Evolutionary conservation across 2,329 filamentous ascomycete genomes (phyloP).

Genomic region (Colletotrichum chlorophyti): DNA sequence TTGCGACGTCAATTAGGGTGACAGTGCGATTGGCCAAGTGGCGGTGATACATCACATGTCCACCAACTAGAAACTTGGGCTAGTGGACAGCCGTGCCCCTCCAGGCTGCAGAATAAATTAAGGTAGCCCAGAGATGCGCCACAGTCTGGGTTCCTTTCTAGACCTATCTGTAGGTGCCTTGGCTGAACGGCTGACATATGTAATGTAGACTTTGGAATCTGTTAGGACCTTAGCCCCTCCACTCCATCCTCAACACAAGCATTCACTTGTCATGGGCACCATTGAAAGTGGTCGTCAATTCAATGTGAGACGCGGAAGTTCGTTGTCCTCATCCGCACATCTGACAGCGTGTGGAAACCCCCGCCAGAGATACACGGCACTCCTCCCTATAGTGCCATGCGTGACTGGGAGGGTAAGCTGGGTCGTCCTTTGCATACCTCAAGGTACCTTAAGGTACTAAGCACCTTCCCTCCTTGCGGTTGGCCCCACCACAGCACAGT

Average conservation of each 20-base stretch:
- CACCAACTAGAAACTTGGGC: constrained; percentile 7
- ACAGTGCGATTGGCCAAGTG: constrained; percentile 5
- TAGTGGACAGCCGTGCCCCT: constrained; percentile 9
- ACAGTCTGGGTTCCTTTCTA: neutral
- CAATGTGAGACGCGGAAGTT: no score
- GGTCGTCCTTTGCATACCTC: no score
- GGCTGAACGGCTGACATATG: no score
- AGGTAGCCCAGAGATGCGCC: neutral
- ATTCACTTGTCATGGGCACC: no score
- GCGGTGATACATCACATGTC: constrained; percentile 24
- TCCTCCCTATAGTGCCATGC: neutral
- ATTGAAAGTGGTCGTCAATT: no score
- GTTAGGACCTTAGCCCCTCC: no score
- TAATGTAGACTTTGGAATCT: no score
- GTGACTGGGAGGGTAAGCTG: no score
- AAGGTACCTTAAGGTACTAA: neutral
- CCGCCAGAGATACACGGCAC: neutral
- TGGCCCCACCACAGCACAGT: neutral
- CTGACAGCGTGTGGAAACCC: no score
- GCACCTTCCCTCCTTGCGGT: neutral
- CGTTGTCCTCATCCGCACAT: no score
- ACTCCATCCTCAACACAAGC: no score
- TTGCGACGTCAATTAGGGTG: constrained; percentile 22
- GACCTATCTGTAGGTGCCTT: no score
- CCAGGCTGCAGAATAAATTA: constrained; percentile 21